Conservation (phyloP, 257 asterid genomes). For the Nicotiana undulata region DNA sequence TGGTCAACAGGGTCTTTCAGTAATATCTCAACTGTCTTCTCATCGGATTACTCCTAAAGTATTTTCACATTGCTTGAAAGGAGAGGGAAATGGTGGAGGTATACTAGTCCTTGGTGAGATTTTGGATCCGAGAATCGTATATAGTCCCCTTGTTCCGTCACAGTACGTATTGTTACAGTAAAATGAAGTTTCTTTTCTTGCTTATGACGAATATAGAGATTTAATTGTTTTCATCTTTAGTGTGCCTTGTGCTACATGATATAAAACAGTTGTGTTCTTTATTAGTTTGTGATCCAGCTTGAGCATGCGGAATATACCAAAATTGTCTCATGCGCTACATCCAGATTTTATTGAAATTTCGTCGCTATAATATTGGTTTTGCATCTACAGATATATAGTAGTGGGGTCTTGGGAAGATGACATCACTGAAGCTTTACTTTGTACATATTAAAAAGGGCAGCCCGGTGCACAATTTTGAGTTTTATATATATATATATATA, state of each 20-base stretch:
- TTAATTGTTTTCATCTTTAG: neutral
- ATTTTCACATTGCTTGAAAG: constrained; percentile 87
- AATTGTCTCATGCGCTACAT: neutral
- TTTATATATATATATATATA: too few relatives aligned
- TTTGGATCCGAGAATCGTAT: constrained; percentile 78
- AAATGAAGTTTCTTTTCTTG: neutral
- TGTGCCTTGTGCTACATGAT: neutral
- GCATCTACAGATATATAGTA: neutral
- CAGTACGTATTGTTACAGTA: constrained; percentile 55
- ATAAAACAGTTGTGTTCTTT: neutral
- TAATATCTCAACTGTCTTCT: constrained; percentile 73
- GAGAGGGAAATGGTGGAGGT: constrained; percentile 88
- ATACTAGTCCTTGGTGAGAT: constrained; percentile 90
- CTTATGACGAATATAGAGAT: neutral
- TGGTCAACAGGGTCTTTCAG: constrained; percentile 75
- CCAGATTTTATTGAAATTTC: neutral
- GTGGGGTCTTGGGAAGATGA: neutral
- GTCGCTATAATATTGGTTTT: neutral
- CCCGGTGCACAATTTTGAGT: too few relatives aligned
- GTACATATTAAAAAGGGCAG: neutral
- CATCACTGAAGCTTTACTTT: neutral
- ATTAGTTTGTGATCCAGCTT: neutral
- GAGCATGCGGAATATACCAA: neutral
- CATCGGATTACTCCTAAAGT: constrained; percentile 72
- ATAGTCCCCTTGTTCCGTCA: constrained; percentile 91